Evolutionary conservation across 2,329 filamentous ascomycete genomes (phyloP).

Genomic region (Aureobasidium sp.): DNA sequence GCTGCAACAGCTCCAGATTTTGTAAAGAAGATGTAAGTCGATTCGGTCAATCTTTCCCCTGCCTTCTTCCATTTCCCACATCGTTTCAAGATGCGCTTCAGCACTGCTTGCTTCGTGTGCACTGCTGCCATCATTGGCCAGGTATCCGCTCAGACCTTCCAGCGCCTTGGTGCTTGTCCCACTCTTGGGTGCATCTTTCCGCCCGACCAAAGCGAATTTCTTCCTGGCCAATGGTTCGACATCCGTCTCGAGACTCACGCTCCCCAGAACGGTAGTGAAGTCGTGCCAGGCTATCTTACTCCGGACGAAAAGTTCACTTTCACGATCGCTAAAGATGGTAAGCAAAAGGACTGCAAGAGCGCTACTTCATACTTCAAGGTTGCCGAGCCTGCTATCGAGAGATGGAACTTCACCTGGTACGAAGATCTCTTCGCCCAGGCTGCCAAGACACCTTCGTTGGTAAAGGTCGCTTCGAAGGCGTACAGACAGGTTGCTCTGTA

Average conservation of each 20-base stretch:
- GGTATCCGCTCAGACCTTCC: conserved; percentile 46
- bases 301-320: conserved; percentile 71
- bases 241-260: conserved; percentile 77
- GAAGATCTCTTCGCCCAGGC: conserved; percentile 76
- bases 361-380: conserved; percentile 63
- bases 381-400: conserved; percentile 65
- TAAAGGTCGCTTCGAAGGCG: conserved; percentile 73
- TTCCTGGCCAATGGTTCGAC: conserved; percentile 78
- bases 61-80: neutral
- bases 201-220: conserved; percentile 65
- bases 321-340: conserved; percentile 60
- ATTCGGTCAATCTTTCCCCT: neutral
- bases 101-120: conserved; percentile 12
- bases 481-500: conserved; percentile 70
- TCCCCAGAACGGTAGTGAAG: conserved; percentile 73
- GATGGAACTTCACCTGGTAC: conserved; percentile 78
- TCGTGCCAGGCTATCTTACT: conserved; percentile 51
- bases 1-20: neutral
- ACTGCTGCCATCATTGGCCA: neutral
- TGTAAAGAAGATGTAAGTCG: neutral
- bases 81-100: conserved; percentile 1
- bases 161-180: conserved; percentile 50
- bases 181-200: conserved; percentile 50
- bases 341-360: conserved; percentile 36
- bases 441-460: conserved; percentile 59